Conservation (phyloP, 1,284 basidiomycete genomes). For the Cryptococcus sp. region DNA sequence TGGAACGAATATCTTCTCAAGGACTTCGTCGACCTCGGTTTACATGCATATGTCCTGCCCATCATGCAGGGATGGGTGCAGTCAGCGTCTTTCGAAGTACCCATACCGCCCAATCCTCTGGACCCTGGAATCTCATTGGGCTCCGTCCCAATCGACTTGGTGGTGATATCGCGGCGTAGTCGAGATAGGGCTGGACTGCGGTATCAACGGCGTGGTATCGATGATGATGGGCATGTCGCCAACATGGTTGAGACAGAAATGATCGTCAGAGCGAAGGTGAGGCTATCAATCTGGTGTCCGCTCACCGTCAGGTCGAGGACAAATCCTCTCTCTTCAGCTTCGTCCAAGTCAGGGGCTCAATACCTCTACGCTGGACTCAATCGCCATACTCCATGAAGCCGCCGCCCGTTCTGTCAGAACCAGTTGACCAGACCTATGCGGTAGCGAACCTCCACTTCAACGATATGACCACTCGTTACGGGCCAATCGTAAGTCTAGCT, state of each 20-base stretch:
- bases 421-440: constrained; percentile 69
- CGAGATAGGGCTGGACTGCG: constrained; percentile 58
- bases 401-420: constrained; percentile 76
- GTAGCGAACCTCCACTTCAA: constrained; percentile 75
- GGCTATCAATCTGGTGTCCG: constrained; percentile 21
- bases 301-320: constrained; percentile 55
- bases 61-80: constrained; percentile 89
- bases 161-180: constrained; percentile 57
- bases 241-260: constrained; percentile 62
- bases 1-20: constrained; percentile 56
- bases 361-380: constrained; percentile 87
- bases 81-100: constrained; percentile 65
- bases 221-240: constrained; percentile 58
- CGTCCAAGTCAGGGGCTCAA: constrained; percentile 85
- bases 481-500: constrained; percentile 64
- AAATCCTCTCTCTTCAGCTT: constrained; percentile 78
- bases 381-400: constrained; percentile 74
- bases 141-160: constrained; percentile 52
- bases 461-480: constrained; percentile 68
- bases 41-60: constrained; percentile 79
- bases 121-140: constrained; percentile 26
- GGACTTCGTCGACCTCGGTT: constrained; percentile 50
- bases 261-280: constrained; percentile 72
- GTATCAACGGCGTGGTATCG: constrained; percentile 59
- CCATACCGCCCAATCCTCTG: constrained; percentile 44